A percentile compares a stretch with the other conserved stretches of the same genome.
Conservation (phyloP, 202 grass and related monocot species). For the Carex arenaria region DNA sequence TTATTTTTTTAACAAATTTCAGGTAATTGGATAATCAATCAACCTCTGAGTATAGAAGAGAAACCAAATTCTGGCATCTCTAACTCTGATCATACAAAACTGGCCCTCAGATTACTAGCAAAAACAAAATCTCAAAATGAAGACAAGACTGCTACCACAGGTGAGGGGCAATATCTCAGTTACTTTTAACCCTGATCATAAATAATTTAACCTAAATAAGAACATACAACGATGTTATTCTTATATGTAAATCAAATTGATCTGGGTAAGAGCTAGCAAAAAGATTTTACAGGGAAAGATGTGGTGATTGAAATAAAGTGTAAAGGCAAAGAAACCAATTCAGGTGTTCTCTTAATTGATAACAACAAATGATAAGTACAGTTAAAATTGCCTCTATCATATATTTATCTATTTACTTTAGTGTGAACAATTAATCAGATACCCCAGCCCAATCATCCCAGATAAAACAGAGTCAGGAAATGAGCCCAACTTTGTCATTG, state of each 20-base stretch:
- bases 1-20: slow-evolving; percentile 6
- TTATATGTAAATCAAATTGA: background rate
- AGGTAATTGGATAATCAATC: background rate
- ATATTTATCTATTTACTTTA: background rate
- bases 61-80: background rate
- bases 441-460: background rate
- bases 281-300: background rate
- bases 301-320: background rate
- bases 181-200: background rate
- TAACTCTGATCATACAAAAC: slow-evolving; percentile 2
- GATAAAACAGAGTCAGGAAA: background rate
- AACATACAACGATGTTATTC: background rate
- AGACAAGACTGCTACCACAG: background rate
- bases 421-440: background rate
- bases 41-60: background rate
- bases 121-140: background rate
- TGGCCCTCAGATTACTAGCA: slow-evolving; percentile 12
- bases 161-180: background rate
- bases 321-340: background rate
- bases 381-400: background rate
- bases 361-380: background rate
- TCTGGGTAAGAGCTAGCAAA: background rate
- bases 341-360: background rate
- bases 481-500: background rate
- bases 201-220: background rate